Evolutionary conservation across 1,284 basidiomycete genomes (phyloP), one percentile per base, ranked within the genome.

Genomic region (Ceratobasidium sp.): DNA sequence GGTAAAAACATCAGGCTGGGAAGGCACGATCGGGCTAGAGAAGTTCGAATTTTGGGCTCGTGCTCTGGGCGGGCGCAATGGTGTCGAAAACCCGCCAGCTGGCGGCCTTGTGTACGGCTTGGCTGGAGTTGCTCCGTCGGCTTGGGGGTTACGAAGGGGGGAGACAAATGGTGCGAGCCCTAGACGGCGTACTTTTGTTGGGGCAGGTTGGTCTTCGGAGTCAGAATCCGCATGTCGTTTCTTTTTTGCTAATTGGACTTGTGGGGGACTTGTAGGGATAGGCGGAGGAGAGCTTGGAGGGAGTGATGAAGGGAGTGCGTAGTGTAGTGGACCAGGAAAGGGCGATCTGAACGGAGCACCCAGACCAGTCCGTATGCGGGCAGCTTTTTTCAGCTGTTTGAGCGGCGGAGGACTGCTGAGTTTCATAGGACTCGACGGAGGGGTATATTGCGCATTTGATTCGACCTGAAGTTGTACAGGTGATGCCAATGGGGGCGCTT

Each of bases 81-180:
- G 64, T 23, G 64, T 67, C 35, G 64, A 67, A 35, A 67, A 54
- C 30, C 64, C 64, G 16, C 64, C 64, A 38, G 50, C 50, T 43
- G 64, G 64, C 28, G 49, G 49, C 32, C 38, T 6, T 35, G 30
- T 38, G 21, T 21, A 21, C 23, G 55, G 30, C 21, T 62, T 41
- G 43, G 43, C 9, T 11, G 26, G 54, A 26, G 64, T 41, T 9
- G 47, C n/a, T 11, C 59, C 44, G 6, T 16, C 32, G 32, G 26
- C 46, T 49, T 47, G 62, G 11, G 62, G 32, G 32, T 52, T 52
- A 6, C 64, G 50, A 14, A 76, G 50, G 1, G 75, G 75, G n/a
- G 75, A 76, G 28, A 72, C 73, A 61, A 76, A 76, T 16, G 73
- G 74, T 14, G 55, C 55, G 13, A 58, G 55, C 1, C 21, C 44